These are phyloP conservation scores for Pseudomassariella vexata DNA, from an alignment of 2,329 filamentous ascomycete species.

Conservation along the genomic window DNA sequence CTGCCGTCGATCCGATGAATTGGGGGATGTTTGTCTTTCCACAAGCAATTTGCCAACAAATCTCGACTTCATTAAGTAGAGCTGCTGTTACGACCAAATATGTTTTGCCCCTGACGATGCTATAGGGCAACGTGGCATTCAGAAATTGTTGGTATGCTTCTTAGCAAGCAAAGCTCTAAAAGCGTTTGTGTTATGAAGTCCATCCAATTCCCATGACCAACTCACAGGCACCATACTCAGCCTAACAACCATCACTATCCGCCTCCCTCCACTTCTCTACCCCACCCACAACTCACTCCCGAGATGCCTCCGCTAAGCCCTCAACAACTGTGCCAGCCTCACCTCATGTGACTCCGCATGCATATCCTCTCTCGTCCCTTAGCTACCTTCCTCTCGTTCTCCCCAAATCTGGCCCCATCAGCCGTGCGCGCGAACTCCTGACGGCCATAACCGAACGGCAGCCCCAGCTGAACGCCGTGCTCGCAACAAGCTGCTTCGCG, in stretches of 20 bases:
- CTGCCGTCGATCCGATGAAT: no score
- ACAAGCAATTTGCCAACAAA: no score
- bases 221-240: conserved; percentile 1
- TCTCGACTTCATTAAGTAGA: no score
- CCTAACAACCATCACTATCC: not conserved
- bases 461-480: conserved; percentile 1
- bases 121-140: no score
- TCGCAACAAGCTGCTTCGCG: not conserved
- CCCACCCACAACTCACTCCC: not conserved
- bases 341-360: not conserved
- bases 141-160: no score
- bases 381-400: not conserved
- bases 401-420: conserved; percentile 1
- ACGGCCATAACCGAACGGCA: not conserved
- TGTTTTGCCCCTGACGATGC: no score
- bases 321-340: not conserved
- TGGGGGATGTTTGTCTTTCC: no score
- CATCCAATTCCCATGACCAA: no score
- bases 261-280: not conserved
- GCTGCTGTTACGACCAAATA: no score
- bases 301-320: not conserved
- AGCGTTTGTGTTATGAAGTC: no score
- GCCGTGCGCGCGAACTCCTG: conserved; percentile 1
- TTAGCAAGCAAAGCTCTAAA: no score
- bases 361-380: not conserved